Conservation (phyloP, 106 monocot genomes). For the Acanthochlamys bracteata region DNA sequence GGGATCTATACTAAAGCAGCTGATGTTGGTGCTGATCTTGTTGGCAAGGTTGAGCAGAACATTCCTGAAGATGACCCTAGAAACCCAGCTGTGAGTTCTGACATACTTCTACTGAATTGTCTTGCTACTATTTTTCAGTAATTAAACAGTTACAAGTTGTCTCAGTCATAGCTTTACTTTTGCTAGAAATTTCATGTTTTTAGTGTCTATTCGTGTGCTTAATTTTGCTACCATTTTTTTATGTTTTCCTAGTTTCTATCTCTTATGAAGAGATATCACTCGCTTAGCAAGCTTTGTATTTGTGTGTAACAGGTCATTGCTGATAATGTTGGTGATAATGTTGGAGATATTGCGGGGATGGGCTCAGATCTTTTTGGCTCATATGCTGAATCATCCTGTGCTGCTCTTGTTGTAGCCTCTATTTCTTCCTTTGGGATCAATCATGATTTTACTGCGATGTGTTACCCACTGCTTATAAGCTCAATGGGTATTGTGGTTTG, state of each 20-base stretch:
- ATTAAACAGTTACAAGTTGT: too few relatives aligned
- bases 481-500: conserved; percentile 58
- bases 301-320: conserved; percentile 43
- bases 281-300: not conserved
- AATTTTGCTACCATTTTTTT: too few relatives aligned
- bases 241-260: not conserved
- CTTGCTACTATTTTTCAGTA: not conserved
- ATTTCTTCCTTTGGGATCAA: conserved; percentile 66
- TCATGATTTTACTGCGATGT: conserved; percentile 63
- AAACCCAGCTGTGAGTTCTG: conserved; percentile 58
- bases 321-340: conserved; percentile 74
- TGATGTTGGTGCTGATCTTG: conserved; percentile 80
- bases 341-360: conserved; percentile 76
- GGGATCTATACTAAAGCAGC: conserved; percentile 78
- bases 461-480: conserved; percentile 55
- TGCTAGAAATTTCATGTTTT: too few relatives aligned
- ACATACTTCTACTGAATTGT: too few relatives aligned
- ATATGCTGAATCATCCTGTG: conserved; percentile 64
- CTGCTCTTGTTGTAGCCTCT: conserved; percentile 64
- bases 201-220: too few relatives aligned
- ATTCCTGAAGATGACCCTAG: conserved; percentile 76
- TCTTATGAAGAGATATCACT: not conserved
- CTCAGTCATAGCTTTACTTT: too few relatives aligned
- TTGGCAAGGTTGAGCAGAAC: conserved; percentile 70
- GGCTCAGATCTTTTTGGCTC: conserved; percentile 75